A percentile compares a stretch with the other conserved stretches of the same genome.
These are phyloP conservation scores for Paspalum vaginatum DNA, from an alignment of 176 grass and related monocot species.

Conservation along the genomic window DNA sequence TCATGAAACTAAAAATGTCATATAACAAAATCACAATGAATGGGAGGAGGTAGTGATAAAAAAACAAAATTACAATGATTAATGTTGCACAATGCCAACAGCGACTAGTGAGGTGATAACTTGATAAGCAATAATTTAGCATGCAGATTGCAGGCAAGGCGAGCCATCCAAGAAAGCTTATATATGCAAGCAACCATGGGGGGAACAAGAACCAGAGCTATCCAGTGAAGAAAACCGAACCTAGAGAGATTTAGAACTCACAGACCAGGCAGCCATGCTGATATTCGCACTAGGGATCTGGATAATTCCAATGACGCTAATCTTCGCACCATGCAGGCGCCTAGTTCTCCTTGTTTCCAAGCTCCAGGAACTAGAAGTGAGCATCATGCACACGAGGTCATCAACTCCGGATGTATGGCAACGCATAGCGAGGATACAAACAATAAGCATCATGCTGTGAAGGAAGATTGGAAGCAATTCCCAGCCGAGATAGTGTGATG, in stretches of 20 bases:
- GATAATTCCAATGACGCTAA: constrained; percentile 60
- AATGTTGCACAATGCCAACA: background rate
- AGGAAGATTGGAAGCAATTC: constrained; percentile 12
- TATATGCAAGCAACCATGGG: constrained; percentile 53
- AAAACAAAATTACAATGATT: background rate
- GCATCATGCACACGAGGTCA: constrained; percentile 50
- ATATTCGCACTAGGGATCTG: constrained; percentile 59
- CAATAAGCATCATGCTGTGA: constrained; percentile 45
- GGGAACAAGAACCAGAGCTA: constrained; percentile 34
- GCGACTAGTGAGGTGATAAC: background rate
- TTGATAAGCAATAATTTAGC: constrained; percentile 42
- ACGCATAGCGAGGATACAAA: constrained; percentile 54
- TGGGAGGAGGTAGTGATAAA: no score
- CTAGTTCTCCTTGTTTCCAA: constrained; percentile 54
- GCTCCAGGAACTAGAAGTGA: constrained; percentile 49
- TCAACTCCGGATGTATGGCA: constrained; percentile 44
- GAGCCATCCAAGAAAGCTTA: constrained; percentile 37
- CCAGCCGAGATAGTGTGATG: constrained; percentile 11
- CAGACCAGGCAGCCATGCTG: constrained; percentile 41
- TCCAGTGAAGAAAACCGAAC: constrained; percentile 36
- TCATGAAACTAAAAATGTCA: no score
- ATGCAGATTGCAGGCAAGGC: background rate
- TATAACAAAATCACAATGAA: background rate
- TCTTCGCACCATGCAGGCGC: constrained; percentile 61
- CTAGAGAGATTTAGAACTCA: constrained; percentile 29